Evolutionary conservation across 1,284 basidiomycete genomes (phyloP).

Genomic region (Heterobasidion parviporum): DNA sequence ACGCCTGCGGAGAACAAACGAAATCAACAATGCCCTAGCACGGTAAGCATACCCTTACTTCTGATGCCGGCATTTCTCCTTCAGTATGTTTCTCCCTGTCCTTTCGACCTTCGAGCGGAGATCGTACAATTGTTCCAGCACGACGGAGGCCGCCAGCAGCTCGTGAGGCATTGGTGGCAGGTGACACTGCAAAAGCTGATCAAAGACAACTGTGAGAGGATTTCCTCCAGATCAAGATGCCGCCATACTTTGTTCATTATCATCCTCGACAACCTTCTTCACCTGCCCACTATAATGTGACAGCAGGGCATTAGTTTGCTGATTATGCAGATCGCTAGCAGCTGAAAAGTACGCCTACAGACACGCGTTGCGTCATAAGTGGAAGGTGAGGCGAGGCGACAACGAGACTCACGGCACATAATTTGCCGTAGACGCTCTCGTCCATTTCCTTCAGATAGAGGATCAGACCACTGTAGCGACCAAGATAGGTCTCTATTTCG

Average conservation of each 20-base stretch:
- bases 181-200: slow-evolving; percentile 41
- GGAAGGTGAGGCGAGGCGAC: not conserved
- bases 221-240: not conserved
- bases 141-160: slow-evolving; percentile 57
- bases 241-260: slow-evolving; percentile 51
- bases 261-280: slow-evolving; percentile 65
- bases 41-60: slow-evolving; percentile 35
- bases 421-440: slow-evolving; percentile 71
- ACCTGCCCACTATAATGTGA: slow-evolving; percentile 51
- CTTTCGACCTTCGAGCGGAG: slow-evolving; percentile 53
- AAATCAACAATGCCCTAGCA: slow-evolving; percentile 2
- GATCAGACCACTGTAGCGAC: slow-evolving; percentile 84
- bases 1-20: slow-evolving; percentile 47
- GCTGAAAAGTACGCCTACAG: slow-evolving; percentile 81
- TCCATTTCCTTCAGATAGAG: slow-evolving; percentile 96
- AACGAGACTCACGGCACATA: slow-evolving; percentile 68
- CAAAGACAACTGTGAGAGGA: not conserved
- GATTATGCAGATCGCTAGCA: slow-evolving; percentile 70
- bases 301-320: slow-evolving; percentile 74
- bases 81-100: slow-evolving; percentile 53
- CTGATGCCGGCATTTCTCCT: slow-evolving; percentile 58
- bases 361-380: not conserved
- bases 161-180: slow-evolving; percentile 32
- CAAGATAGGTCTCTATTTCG: slow-evolving; percentile 75
- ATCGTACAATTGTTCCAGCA: slow-evolving; percentile 68